Conservation (phyloP, 2,329 filamentous ascomycete species). For the Podosphaera fusca region DNA sequence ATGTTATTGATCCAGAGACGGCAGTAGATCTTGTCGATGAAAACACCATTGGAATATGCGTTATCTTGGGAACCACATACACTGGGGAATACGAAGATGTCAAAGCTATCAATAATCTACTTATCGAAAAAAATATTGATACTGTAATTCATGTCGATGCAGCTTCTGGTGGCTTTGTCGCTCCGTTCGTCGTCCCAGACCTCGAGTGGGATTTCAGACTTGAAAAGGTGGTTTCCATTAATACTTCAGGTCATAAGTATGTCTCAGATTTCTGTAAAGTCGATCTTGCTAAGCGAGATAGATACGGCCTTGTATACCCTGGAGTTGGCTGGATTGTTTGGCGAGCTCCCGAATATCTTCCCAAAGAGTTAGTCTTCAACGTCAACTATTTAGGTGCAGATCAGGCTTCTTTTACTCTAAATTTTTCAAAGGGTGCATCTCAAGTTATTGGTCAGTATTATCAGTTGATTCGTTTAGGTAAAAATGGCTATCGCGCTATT, state of each 20-base stretch:
- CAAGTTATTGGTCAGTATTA: constrained; percentile 97
- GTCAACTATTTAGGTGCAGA: constrained; percentile 97
- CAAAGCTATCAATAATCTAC: constrained; percentile 72
- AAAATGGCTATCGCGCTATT: constrained; percentile 75
- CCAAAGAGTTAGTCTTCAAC: constrained; percentile 83
- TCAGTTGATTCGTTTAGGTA: constrained; percentile 83
- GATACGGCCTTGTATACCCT: constrained; percentile 54
- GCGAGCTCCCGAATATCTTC: constrained; percentile 62
- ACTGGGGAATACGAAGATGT: constrained; percentile 91
- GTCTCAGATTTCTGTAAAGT: constrained; percentile 10
- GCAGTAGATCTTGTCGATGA: constrained; percentile 38
- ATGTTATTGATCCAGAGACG: constrained; percentile 38
- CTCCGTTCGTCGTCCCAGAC: constrained; percentile 67
- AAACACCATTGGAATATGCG: constrained; percentile 73
- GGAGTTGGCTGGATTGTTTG: constrained; percentile 89
- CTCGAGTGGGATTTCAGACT: constrained; percentile 84
- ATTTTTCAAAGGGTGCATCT: constrained; percentile 87
- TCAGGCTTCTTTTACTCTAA: constrained; percentile 86
- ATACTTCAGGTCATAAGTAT: constrained; percentile 82
- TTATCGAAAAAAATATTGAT: constrained; percentile 52
- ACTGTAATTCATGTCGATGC: constrained; percentile 85
- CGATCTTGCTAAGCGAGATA: constrained; percentile 2
- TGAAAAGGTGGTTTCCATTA: constrained; percentile 76
- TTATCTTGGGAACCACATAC: constrained; percentile 80
- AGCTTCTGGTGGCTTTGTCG: constrained; percentile 78